Evolutionary conservation across 257 asterid species (phyloP), one percentile per base, ranked within the genome.

Genomic region (Solanum arcanum): DNA sequence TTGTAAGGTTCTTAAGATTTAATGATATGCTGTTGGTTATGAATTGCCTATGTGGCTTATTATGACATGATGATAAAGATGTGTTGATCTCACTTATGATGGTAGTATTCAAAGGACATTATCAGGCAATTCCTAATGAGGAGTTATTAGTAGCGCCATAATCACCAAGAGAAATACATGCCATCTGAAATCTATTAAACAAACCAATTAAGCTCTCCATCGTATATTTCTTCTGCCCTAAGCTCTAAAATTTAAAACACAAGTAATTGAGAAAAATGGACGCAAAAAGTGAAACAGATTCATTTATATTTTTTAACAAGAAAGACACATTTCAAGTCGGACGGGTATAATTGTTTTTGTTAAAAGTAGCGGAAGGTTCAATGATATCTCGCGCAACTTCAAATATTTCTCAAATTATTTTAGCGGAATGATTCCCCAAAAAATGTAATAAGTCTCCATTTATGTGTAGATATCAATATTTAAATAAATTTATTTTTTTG

Each of bases 201-300:
- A 96, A 89, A 52, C 99, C 99, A 59, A 96, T 96, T 92, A 96
- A 94, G 89, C 98, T 96, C 89, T 90, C 94, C 98, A 96, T 96
- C 4, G 96, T 91, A 60, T 76, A n/a, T 31, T 74, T 23, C 35
- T 77, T 27, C 12, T 44, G 9, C 64, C 25, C 41, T 42, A n/a
- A 87, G 23, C 35, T 70, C 44, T 73, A 29, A 27, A 90, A 83
- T 77, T 87, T 73, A 86, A 83, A 35, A 5, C 37, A 35, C 37
- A 81, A 87, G 91, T 56, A 6, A 21, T 12, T 41, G n/a, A 14
- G n/a, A 60, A 46, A 87, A 73, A 62, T 59, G 21, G 86, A 31
- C 35, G 35, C 35, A 31, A 31, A 31, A 31, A 46, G 69, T 25
- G 86, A 74, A 59, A 46, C 70, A 80, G 80, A 21, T 66, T 35